Evolutionary conservation across 257 asterid species (phyloP), one percentile per base, ranked within the genome.

Genomic region (Nicotiana knightiana): DNA sequence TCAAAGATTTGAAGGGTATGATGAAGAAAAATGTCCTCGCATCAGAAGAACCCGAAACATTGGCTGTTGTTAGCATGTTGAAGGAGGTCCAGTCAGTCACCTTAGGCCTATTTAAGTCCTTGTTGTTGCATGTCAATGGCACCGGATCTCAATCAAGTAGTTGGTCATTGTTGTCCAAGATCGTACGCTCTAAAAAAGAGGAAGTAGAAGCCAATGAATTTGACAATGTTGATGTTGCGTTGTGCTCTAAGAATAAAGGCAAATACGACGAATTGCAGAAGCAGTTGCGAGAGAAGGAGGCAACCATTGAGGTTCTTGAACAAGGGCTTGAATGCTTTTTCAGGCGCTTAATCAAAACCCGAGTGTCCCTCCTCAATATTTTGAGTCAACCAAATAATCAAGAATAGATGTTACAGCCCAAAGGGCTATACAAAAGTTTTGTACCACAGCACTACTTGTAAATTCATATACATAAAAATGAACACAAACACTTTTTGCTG

Each of bases 331-430:
- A 88, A 43, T 84, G 64, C 33, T 16, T 87, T 30, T 87, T 84
- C 85, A 89, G 85, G 53, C 87, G 82, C 77, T 48, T 88, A 51
- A 88, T 89, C 71, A 88, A 75, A 73, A 82, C 87, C 16, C 81
- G 92, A 62, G 90, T 89, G 35, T 71, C 78, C 61, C 84, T 88
- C 30, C 91, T 90, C 63, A 87, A 90, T 66, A 66, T 82, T 65
- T 86, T 85, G 75, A 85, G 80, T 66, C 87, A 83, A 21, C 43
- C 86, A 87, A 86, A 48, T 68, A 35, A 18, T n/a, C 77, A 68
- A n/a, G 77, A 68, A 37, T 17, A 35, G 2, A 67, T 67, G 76
- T n/a, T n/a, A 1, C 11, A 76, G n/a, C 61, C 4, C 24, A 30
- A 68, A n/a, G n/a, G 82, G 39, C 62, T 67, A 48, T 26, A 15